phyloP scores from a whole-genome alignment of 192 early-diverging fungal genomes.

The Dissophora ornata region DNA sequence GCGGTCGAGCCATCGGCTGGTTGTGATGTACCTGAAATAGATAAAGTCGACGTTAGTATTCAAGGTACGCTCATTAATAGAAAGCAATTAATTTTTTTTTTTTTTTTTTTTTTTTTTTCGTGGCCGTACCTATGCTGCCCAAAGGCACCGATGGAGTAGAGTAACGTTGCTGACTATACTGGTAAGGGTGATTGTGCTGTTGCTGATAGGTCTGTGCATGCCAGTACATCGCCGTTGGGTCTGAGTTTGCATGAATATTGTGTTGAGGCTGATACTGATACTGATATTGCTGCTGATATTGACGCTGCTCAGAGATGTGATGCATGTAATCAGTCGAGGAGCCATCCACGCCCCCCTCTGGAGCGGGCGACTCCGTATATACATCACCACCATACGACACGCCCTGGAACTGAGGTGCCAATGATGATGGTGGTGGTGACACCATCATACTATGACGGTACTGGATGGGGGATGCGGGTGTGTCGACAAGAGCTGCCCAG shows the following conservation, averaged over 20 bases:
- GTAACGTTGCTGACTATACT: conserved; percentile 17
- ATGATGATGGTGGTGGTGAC: neutral
- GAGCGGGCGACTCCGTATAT: conserved; percentile 29
- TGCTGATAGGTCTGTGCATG: conserved; percentile 2
- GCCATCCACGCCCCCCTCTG: conserved; percentile 10
- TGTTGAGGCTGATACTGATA: neutral
- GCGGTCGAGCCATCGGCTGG: too few relatives aligned
- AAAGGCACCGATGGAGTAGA: conserved; percentile 20
- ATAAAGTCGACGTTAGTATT: too few relatives aligned
- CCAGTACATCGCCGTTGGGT: neutral
- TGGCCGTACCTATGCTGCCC: conserved; percentile 3
- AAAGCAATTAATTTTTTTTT: too few relatives aligned
- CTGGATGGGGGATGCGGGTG: conserved; percentile 30
- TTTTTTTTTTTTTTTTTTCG: too few relatives aligned
- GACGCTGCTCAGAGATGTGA: conserved; percentile 7
- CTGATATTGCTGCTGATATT: neutral
- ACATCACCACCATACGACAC: neutral
- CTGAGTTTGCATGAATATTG: neutral
- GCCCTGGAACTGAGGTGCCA: neutral
- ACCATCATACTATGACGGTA: conserved; percentile 7
- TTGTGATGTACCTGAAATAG: too few relatives aligned
- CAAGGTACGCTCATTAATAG: too few relatives aligned
- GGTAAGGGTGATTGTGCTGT: conserved; percentile 11
- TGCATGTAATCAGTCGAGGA: conserved; percentile 26
- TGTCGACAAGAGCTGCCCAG: conserved; percentile 40